phyloP scores from a whole-genome alignment of 306 rosid genomes.

The Cicer judaicum region DNA sequence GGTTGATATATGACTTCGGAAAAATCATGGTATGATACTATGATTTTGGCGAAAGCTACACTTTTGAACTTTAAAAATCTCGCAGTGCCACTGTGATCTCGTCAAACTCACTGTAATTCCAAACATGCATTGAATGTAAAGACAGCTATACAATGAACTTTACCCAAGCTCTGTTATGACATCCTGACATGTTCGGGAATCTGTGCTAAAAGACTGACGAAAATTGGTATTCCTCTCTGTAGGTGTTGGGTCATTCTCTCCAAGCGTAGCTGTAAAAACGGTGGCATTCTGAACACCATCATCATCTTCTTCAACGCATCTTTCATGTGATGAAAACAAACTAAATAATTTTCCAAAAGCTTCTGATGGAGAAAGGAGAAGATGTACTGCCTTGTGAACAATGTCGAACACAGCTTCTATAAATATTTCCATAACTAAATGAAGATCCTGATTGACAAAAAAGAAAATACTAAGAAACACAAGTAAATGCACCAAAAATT shows the following conservation, averaged over 20 bases:
- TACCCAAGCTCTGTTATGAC: constrained; percentile 97
- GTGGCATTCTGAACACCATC: constrained; percentile 43
- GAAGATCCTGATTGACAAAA: constrained; percentile 74
- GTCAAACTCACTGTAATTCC: no score
- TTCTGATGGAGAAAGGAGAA: constrained; percentile 78
- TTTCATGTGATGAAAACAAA: constrained; percentile 53
- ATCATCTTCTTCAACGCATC: constrained; percentile 39
- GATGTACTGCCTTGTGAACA: constrained; percentile 73
- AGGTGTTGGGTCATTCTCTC: constrained; percentile 63
- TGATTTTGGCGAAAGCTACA: no score
- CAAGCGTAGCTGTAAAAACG: constrained; percentile 58
- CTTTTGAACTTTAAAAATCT: no score
- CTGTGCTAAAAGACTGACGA: constrained; percentile 81
- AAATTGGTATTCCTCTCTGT: constrained; percentile 54
- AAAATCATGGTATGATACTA: no score
- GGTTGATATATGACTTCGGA: no score
- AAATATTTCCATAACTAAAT: constrained; percentile 72
- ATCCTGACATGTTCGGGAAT: constrained; percentile 94
- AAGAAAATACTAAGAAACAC: constrained; percentile 32
- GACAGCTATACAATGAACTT: constrained; percentile 25
- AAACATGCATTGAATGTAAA: constrained; percentile 6
- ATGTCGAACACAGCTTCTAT: constrained; percentile 84
- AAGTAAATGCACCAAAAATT: constrained; percentile 4
- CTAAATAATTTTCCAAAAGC: constrained; percentile 53
- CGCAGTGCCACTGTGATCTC: no score